Percentiles rank a stretch among this genome's conserved stretches.
phyloP scores from a whole-genome alignment of 495 filamentous ascomycete species.

The Extremus antarcticus region DNA sequence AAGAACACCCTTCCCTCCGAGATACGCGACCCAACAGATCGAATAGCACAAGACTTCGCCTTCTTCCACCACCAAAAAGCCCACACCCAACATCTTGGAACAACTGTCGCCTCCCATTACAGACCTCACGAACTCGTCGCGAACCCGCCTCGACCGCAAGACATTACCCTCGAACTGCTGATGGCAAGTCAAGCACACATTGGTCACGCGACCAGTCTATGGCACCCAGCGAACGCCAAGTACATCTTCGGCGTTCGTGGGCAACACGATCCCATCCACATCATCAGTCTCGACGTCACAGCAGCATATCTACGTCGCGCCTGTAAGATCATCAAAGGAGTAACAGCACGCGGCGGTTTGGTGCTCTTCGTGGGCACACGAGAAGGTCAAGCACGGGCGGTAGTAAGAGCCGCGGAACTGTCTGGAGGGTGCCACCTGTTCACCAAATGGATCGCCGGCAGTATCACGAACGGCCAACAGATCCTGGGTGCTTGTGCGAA shows the following conservation, averaged over 20 bases:
- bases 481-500: constrained; percentile 58
- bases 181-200: constrained; percentile 86
- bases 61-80: constrained; percentile 27
- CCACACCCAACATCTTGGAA: constrained; percentile 40
- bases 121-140: constrained; percentile 53
- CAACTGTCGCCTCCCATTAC: constrained; percentile 47
- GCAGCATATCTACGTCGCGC: constrained; percentile 82
- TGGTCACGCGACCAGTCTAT: constrained; percentile 82
- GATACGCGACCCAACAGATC: constrained; percentile 15
- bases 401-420: constrained; percentile 70
- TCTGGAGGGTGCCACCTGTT: constrained; percentile 80
- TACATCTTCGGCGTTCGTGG: constrained; percentile 85
- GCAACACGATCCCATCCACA: constrained; percentile 62
- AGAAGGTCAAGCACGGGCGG: constrained; percentile 59
- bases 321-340: constrained; percentile 76
- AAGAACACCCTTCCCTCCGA: neutral
- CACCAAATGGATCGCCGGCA: constrained; percentile 84
- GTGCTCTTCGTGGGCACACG: constrained; percentile 88
- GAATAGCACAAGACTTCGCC: constrained; percentile 12
- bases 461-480: constrained; percentile 84
- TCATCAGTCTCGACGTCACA: constrained; percentile 80
- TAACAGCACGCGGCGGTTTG: constrained; percentile 69
- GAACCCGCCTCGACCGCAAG: constrained; percentile 61
- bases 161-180: constrained; percentile 83
- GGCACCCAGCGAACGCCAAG: constrained; percentile 88